A percentile compares a stretch with the other conserved stretches of the same genome.
phyloP scores from a whole-genome alignment of 371 early-diverging fungal species.

The Actinomortierella ambigua region DNA sequence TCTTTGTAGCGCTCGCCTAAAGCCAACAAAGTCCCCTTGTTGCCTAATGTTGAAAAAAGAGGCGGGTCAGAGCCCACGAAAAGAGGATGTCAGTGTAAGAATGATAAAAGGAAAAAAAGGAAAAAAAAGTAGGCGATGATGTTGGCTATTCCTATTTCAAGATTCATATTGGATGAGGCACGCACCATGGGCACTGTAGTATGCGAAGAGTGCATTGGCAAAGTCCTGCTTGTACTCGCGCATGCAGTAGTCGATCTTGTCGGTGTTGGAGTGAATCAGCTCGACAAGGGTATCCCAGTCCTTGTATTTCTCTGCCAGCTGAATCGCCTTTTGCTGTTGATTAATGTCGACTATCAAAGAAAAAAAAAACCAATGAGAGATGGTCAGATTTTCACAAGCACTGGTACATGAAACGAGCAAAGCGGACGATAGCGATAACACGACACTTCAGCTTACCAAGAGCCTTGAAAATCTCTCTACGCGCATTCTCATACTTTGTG shows the following conservation, averaged over 20 bases:
- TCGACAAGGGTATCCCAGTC: slow-evolving; percentile 31
- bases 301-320: slow-evolving; percentile 28
- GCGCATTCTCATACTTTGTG: no score
- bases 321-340: slow-evolving; percentile 14
- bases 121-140: background rate
- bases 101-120: background rate
- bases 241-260: slow-evolving; percentile 10
- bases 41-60: slow-evolving; percentile 5
- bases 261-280: slow-evolving; percentile 14
- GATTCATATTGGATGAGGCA: background rate
- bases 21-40: slow-evolving; percentile 18
- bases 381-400: background rate
- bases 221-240: slow-evolving; percentile 34
- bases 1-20: slow-evolving; percentile 33
- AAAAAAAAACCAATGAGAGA: background rate
- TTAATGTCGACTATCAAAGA: slow-evolving; percentile 18
- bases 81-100: no score
- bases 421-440: background rate
- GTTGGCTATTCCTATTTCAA: background rate
- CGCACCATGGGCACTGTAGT: slow-evolving; percentile 28
- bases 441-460: no score
- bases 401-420: background rate
- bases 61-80: no score
- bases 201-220: slow-evolving; percentile 32
- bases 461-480: no score